These are phyloP conservation scores for Tremella fuciformis DNA, from an alignment of 768 basidiomycete species.

Conservation along the genomic window DNA sequence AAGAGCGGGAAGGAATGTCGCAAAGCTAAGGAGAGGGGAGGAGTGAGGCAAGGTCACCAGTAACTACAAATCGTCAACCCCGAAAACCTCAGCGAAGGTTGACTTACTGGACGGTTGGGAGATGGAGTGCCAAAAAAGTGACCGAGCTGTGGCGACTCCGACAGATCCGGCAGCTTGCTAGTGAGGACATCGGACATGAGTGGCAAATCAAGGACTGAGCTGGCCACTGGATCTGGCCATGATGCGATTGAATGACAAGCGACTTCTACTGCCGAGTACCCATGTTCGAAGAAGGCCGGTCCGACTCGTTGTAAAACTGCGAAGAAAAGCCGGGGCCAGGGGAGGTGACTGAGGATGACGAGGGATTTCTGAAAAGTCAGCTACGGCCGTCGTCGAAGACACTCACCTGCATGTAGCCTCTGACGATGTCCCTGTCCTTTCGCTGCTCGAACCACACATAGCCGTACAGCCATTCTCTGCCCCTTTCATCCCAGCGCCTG, in stretches of 20 bases:
- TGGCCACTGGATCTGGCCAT: constrained; percentile 74
- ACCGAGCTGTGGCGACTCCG: constrained; percentile 74
- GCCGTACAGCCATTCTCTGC: constrained; percentile 51
- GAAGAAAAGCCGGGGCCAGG: constrained; percentile 76
- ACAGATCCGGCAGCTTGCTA: constrained; percentile 65
- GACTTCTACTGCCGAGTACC: constrained; percentile 74
- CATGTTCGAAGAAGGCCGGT: constrained; percentile 64
- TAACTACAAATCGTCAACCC: constrained; percentile 57
- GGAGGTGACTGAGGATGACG: constrained; percentile 73
- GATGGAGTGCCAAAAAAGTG: constrained; percentile 60
- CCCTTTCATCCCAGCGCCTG: constrained; percentile 49
- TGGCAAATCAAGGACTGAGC: constrained; percentile 70
- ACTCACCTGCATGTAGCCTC: constrained; percentile 52
- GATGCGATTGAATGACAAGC: constrained; percentile 80
- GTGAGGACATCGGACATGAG: constrained; percentile 75
- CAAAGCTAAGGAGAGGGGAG: constrained; percentile 49
- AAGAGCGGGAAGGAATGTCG: constrained; percentile 52
- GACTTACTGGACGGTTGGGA: constrained; percentile 52
- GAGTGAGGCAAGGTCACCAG: constrained; percentile 50
- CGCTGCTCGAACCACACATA: constrained; percentile 52
- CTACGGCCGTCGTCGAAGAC: neutral
- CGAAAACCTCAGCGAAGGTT: constrained; percentile 59
- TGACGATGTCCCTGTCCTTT: constrained; percentile 41
- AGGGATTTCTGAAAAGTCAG: constrained; percentile 62
- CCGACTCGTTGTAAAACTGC: constrained; percentile 69